phyloP scores from a whole-genome alignment of 2,329 filamentous ascomycete species.

The Aspergillus sp. region DNA sequence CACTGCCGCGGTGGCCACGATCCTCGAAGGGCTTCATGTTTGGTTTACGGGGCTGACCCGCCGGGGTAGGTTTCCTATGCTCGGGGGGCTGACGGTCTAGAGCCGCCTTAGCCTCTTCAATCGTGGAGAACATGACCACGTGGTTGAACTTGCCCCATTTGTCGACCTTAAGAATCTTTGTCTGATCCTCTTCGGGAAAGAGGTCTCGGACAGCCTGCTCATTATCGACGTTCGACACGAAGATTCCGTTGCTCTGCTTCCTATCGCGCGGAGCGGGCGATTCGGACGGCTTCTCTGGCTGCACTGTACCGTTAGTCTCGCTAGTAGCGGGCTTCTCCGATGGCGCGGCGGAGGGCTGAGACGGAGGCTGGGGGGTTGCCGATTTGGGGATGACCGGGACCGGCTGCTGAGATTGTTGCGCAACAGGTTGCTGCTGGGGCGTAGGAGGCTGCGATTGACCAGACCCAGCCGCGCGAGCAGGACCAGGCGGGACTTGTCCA shows the following conservation, averaged over 20 bases:
- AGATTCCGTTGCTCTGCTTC: slow-evolving; percentile 72
- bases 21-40: slow-evolving; percentile 77
- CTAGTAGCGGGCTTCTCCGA: slow-evolving; percentile 45
- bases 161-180: slow-evolving; percentile 70
- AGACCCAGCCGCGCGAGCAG: slow-evolving; percentile 14
- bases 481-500: slow-evolving; percentile 33
- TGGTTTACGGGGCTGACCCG: slow-evolving; percentile 68
- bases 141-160: slow-evolving; percentile 61
- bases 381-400: slow-evolving; percentile 36
- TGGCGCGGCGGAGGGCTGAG: slow-evolving; percentile 34
- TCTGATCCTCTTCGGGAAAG: slow-evolving; percentile 72
- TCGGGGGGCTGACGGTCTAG: slow-evolving; percentile 67
- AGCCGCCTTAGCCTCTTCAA: slow-evolving; percentile 72
- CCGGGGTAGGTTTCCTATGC: slow-evolving; percentile 59
- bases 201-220: slow-evolving; percentile 76
- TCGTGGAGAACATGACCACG: slow-evolving; percentile 73
- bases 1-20: slow-evolving; percentile 47
- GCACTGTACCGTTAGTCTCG: slow-evolving; percentile 45
- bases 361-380: slow-evolving; percentile 30
- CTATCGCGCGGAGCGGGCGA: slow-evolving; percentile 48
- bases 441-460: slow-evolving; percentile 24
- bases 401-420: slow-evolving; percentile 30
- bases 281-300: slow-evolving; percentile 35
- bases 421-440: slow-evolving; percentile 12
- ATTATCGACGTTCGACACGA: slow-evolving; percentile 76